Conservation (phyloP, 768 basidiomycete species). For the Trichaptum fuscoviolaceum region DNA sequence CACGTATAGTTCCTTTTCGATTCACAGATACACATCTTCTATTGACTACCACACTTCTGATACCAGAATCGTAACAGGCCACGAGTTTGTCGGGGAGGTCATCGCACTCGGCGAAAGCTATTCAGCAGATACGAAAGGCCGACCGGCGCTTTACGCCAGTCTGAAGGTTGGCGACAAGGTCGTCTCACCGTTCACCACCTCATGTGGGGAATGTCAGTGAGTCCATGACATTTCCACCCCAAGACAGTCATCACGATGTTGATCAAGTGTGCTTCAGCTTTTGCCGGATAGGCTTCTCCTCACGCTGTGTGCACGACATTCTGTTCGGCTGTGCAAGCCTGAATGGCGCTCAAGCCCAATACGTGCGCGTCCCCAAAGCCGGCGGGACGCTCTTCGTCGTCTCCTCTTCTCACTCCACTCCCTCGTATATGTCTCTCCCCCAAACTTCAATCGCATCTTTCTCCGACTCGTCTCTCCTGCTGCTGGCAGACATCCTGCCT, state of each 20-base stretch:
- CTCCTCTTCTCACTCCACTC: conserved; percentile 34
- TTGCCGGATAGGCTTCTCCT: conserved; percentile 70
- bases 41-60: not conserved
- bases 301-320: conserved; percentile 53
- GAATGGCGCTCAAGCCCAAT: conserved; percentile 77
- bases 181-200: conserved; percentile 73
- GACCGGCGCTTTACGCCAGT: conserved; percentile 58
- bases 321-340: conserved; percentile 64
- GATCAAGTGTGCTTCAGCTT: conserved; percentile 36
- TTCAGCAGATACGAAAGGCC: conserved; percentile 28
- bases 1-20: not conserved
- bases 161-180: conserved; percentile 72
- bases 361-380: conserved; percentile 68
- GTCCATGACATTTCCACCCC: too few species aligned
- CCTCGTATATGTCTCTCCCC: not conserved
- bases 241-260: too few species aligned
- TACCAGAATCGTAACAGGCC: conserved; percentile 59
- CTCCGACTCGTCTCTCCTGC: conserved; percentile 59
- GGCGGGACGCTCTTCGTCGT: conserved; percentile 66
- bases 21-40: not conserved
- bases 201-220: conserved; percentile 79
- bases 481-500: conserved; percentile 75
- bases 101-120: conserved; percentile 61
- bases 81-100: conserved; percentile 75
- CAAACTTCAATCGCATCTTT: conserved; percentile 19